Percentiles rank a stretch among this genome's conserved stretches.
Evolutionary conservation across 805 yeast genomes (phyloP).

Genomic region (Yarrowia sp.): DNA sequence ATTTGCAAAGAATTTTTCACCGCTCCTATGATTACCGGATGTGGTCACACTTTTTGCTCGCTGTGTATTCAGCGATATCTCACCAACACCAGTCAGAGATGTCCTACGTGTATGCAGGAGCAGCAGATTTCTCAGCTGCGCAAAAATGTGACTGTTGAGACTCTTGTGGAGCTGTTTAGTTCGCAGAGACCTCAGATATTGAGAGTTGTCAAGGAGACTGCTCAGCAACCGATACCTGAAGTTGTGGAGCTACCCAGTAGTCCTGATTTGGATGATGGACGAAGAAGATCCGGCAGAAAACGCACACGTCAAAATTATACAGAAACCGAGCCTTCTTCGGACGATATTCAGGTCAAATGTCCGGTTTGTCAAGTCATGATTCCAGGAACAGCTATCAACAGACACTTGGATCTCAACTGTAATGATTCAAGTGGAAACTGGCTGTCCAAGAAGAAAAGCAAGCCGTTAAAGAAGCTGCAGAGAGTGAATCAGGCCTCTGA

Average conservation of each 20-base stretch:
- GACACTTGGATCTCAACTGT: constrained; percentile 21
- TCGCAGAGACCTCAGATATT: not conserved
- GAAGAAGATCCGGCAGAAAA: not conserved
- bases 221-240: not conserved
- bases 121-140: constrained; percentile 67
- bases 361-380: constrained; percentile 16
- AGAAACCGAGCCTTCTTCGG: not conserved
- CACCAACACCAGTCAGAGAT: constrained; percentile 51
- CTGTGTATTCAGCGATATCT: constrained; percentile 75
- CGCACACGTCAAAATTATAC: not conserved
- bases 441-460: constrained; percentile 42
- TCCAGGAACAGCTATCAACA: not conserved
- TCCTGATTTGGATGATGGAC: constrained; percentile 9
- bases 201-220: not conserved
- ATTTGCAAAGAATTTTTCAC: constrained; percentile 79
- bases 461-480: constrained; percentile 60
- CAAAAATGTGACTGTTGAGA: constrained; percentile 69
- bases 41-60: constrained; percentile 89
- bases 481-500: constrained; percentile 50
- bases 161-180: constrained; percentile 49
- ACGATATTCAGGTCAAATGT: constrained; percentile 23
- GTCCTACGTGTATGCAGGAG: constrained; percentile 77
- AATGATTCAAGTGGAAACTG: constrained; percentile 8
- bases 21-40: constrained; percentile 79
- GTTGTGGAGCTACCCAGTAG: not conserved